phyloP scores from a whole-genome alignment of 2,329 filamentous ascomycete species.

The Cordyceps pruinosa region DNA sequence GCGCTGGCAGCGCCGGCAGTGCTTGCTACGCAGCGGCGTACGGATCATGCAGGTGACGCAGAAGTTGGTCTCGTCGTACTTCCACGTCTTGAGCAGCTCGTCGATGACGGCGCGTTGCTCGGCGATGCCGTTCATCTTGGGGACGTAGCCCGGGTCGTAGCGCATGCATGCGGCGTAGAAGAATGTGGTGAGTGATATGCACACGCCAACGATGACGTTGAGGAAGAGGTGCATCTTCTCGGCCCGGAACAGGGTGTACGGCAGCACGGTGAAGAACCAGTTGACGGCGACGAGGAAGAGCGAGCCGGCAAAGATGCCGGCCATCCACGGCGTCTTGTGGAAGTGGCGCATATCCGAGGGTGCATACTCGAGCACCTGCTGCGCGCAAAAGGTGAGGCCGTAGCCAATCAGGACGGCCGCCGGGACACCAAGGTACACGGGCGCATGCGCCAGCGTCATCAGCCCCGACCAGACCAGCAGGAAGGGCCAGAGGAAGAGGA shows the following conservation, averaged over 20 bases:
- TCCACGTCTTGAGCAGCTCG: slow-evolving; percentile 75
- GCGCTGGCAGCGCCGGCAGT: slow-evolving; percentile 83
- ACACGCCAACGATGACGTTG: slow-evolving; percentile 66
- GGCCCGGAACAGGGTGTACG: slow-evolving; percentile 26
- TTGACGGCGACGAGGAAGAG: slow-evolving; percentile 73
- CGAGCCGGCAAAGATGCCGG: slow-evolving; percentile 85
- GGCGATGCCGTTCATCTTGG: slow-evolving; percentile 80
- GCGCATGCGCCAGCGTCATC: slow-evolving; percentile 65
- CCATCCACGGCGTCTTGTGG: slow-evolving; percentile 87
- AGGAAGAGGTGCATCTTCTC: slow-evolving; percentile 53
- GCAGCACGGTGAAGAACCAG: slow-evolving; percentile 69
- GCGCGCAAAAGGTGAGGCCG: slow-evolving; percentile 68
- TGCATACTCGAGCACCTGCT: slow-evolving; percentile 72
- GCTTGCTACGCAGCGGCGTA: slow-evolving; percentile 87
- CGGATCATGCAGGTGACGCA: slow-evolving; percentile 93
- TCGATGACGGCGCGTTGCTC: slow-evolving; percentile 87
- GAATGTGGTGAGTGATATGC: slow-evolving; percentile 63
- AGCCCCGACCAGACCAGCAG: slow-evolving; percentile 64
- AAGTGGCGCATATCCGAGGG: slow-evolving; percentile 83
- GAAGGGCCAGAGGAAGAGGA: slow-evolving; percentile 87
- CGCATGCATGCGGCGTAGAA: slow-evolving; percentile 86
- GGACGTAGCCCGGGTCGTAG: slow-evolving; percentile 86
- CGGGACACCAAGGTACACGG: slow-evolving; percentile 70
- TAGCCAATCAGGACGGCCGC: slow-evolving; percentile 59
- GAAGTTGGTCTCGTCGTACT: slow-evolving; percentile 91